phyloP scores from a whole-genome alignment of 257 asterid genomes.

The Nicotiana undulata region DNA sequence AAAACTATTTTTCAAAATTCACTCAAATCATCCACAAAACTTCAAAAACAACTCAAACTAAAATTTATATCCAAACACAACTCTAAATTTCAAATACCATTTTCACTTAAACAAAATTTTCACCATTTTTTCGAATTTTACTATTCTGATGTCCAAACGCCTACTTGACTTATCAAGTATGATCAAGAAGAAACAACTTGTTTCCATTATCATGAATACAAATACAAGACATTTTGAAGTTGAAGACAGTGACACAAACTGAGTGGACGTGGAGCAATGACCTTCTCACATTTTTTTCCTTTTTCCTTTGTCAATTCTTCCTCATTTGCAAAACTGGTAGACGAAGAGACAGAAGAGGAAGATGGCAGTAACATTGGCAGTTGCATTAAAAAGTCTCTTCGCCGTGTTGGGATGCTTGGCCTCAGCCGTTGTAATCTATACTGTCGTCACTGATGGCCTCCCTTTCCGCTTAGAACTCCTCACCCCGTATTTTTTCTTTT shows the following conservation, averaged over 20 bases:
- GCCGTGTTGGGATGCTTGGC: conserved; percentile 41
- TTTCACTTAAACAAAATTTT: too few relatives aligned
- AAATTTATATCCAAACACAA: too few relatives aligned
- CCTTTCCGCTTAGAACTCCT: conserved; percentile 72
- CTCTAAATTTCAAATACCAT: too few relatives aligned
- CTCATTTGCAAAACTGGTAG: background rate
- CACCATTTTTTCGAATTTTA: too few relatives aligned
- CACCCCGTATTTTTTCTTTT: conserved; percentile 50
- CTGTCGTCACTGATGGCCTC: conserved; percentile 55
- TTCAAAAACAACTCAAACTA: too few relatives aligned
- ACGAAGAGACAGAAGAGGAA: background rate
- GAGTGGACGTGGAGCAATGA: conserved; percentile 34
- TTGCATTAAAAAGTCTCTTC: conserved; percentile 46
- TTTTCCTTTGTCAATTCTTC: background rate
- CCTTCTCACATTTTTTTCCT: conserved; percentile 20
- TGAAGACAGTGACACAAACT: background rate
- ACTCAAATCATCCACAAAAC: too few relatives aligned
- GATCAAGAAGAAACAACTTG: too few relatives aligned
- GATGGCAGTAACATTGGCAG: conserved; percentile 43
- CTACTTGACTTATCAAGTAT: too few relatives aligned
- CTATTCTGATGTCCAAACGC: too few relatives aligned
- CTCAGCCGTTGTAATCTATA: conserved; percentile 51
- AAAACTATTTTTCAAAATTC: too few relatives aligned
- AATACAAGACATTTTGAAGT: background rate
- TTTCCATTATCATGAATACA: background rate